These are phyloP conservation scores for Primulina eburnea DNA, from an alignment of 257 asterid species.

Conservation along the genomic window DNA sequence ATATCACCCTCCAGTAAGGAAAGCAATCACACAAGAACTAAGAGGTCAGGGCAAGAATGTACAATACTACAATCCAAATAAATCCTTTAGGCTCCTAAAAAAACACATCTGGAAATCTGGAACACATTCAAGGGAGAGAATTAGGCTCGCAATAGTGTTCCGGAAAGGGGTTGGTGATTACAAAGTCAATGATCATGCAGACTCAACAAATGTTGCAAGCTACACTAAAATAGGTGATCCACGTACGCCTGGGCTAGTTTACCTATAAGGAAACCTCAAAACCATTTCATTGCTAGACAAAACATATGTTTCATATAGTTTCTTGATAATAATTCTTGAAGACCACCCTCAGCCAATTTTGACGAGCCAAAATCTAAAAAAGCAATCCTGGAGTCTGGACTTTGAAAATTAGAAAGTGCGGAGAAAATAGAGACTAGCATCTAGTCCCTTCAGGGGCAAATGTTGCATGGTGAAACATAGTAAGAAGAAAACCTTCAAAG, in stretches of 20 bases:
- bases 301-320: not conserved
- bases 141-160: too few relatives aligned
- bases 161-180: not conserved
- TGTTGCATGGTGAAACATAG: constrained; percentile 13
- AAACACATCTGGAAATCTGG: not conserved
- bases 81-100: not conserved
- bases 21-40: constrained; percentile 3
- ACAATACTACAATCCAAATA: not conserved
- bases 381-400: not conserved
- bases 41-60: not conserved
- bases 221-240: not conserved
- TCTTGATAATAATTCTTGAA: not conserved
- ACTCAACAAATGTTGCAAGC: not conserved
- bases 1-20: constrained; percentile 25
- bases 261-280: too few relatives aligned
- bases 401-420: not conserved
- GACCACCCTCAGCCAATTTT: not conserved
- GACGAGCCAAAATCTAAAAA: constrained; percentile 9
- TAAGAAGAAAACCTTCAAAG: constrained; percentile 66
- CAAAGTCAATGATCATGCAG: not conserved
- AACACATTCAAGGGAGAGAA: not conserved
- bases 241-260: not conserved
- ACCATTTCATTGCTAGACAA: too few relatives aligned
- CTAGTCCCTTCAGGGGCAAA: constrained; percentile 2
- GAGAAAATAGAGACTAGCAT: constrained; percentile 1